Conservation (phyloP, 768 basidiomycete species). For the Suillus cothurnatus region DNA sequence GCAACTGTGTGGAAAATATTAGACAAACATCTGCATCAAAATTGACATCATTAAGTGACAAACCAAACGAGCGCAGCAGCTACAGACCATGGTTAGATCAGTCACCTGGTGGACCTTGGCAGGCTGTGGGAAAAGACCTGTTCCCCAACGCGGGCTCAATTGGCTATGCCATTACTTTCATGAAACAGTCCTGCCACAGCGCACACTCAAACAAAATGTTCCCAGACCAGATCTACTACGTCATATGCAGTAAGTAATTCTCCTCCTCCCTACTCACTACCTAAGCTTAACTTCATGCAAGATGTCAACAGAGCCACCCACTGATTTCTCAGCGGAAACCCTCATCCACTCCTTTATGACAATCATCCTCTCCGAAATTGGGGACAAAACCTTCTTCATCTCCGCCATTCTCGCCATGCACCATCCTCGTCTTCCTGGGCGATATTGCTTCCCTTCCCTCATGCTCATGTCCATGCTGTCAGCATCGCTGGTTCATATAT, state of each 20-base stretch:
- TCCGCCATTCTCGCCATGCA: too few relatives aligned
- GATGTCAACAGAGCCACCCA: neutral
- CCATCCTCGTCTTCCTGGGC: too few relatives aligned
- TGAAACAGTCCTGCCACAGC: neutral
- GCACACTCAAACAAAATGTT: neutral
- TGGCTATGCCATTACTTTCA: neutral
- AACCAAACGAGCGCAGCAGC: too few relatives aligned
- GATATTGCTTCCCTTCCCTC: too few relatives aligned
- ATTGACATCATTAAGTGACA: too few relatives aligned
- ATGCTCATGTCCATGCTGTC: too few relatives aligned
- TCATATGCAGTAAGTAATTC: neutral
- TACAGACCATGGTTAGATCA: too few relatives aligned
- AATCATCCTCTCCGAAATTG: constrained; percentile 93
- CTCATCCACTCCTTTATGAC: constrained; percentile 82
- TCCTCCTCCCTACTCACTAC: neutral
- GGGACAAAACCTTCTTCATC: too few relatives aligned
- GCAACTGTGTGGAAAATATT: too few relatives aligned
- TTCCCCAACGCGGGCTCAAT: neutral
- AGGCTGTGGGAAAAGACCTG: neutral
- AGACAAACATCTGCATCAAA: too few relatives aligned
- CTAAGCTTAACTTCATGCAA: neutral
- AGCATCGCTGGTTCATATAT: too few relatives aligned
- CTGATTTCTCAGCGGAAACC: constrained; percentile 38
- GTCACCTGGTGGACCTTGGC: too few relatives aligned
- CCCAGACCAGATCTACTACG: neutral